Evolutionary conservation across 2,329 filamentous ascomycete species (phyloP), one percentile per base, ranked within the genome.

Genomic region (Cladobotryum protrusum): DNA sequence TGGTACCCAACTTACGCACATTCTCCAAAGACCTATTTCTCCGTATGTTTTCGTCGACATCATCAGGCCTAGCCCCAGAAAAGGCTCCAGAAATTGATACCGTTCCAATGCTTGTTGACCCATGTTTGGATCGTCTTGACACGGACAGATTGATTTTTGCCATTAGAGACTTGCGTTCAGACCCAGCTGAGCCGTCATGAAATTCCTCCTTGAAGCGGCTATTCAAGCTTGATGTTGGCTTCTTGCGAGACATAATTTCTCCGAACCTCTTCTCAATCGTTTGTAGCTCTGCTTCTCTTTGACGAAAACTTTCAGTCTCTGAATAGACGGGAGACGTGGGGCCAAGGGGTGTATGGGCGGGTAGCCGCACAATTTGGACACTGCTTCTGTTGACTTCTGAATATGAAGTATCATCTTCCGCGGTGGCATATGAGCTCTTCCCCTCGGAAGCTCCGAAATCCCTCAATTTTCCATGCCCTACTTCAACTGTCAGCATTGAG

Each of bases 171-270:
- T 52, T 56, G 43, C 58, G 52, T 19, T 19, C 13, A 4, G 46
- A 18, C 8, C 40, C 43, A 6, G 18, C 9, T 17, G 34, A 47
- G 33, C 17, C 24, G 20, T 15, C 18, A 1, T 47, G 42, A 45
- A 74, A 67, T 5, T 72, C 63, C 51, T 76, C 72, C 9, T 57
- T 63, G 55, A 75, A 76, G 17, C 63, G 70, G 54, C 69, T 74
- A 42, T 54, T 54, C 1, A 68, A 50, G 11, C 59, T 61, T n/a
- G 53, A 47, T 2, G 58, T 58, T 2, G 57, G 59, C 34, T 64
- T 64, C 24, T 60, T 65, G 3, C 61, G 62, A 13, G 63, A 43
- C 2, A 67, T 50, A 5, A 62, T 59, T n/a, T 67, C 56, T 12
- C 64, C 63, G 46, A 75, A 73, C n/a, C 70, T 64, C 49, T 67